phyloP scores from a whole-genome alignment of 176 grass and related monocot genomes.

The Eragrostis nindensis region DNA sequence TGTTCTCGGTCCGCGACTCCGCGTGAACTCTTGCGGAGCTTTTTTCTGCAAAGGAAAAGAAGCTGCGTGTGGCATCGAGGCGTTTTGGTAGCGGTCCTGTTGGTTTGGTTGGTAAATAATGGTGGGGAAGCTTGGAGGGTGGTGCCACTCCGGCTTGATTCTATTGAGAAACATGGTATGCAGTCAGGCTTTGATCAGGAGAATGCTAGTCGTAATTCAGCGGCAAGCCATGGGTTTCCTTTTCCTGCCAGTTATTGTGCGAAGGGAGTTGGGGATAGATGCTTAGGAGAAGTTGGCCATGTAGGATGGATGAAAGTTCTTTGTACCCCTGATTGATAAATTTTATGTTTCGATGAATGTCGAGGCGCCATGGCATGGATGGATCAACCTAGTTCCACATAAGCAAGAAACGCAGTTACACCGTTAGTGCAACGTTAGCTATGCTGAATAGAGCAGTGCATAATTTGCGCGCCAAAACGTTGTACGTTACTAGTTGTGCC shows the following conservation, averaged over 20 bases:
- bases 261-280: neutral
- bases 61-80: constrained; percentile 5
- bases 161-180: constrained; percentile 7
- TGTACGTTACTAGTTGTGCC: no score
- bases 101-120: constrained; percentile 19
- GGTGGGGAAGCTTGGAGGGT: constrained; percentile 12
- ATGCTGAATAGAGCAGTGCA: neutral
- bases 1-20: constrained; percentile 17
- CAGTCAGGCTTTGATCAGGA: neutral
- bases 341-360: neutral
- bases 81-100: constrained; percentile 27
- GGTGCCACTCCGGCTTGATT: constrained; percentile 20
- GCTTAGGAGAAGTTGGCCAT: constrained; percentile 4
- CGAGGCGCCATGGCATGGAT: neutral
- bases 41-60: constrained; percentile 31
- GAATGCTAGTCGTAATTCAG: neutral
- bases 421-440: neutral
- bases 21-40: constrained; percentile 13
- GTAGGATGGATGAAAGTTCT: neutral
- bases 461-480: no score
- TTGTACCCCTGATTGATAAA: neutral
- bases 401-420: neutral
- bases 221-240: neutral
- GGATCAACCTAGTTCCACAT: neutral
- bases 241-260: neutral